A percentile compares a stretch with the other conserved stretches of the same genome.
Evolutionary conservation across 2,329 filamentous ascomycete genomes (phyloP).

Genomic region (Dactylellina parvicollis): DNA sequence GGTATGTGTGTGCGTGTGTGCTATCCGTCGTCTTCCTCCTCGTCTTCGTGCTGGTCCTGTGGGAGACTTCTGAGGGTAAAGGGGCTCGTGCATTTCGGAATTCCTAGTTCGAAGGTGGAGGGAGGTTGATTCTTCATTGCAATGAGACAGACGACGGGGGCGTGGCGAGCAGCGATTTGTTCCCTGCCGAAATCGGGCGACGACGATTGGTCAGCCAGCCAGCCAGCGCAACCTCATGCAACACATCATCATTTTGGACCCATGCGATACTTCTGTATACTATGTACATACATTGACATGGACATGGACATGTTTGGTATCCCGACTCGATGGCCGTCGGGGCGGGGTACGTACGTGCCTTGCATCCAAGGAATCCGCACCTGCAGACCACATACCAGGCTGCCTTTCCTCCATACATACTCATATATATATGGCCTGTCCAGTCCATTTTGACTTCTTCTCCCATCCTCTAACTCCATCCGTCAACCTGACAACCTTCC

Average conservation of each 20-base stretch:
- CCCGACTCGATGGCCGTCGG: slow-evolving; percentile 39
- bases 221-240: slow-evolving; percentile 39
- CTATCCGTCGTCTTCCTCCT: slow-evolving; percentile 9
- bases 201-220: slow-evolving; percentile 22
- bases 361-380: slow-evolving; percentile 30
- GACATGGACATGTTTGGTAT: no score
- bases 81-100: slow-evolving; percentile 28
- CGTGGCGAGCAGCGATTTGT: slow-evolving; percentile 50
- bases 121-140: slow-evolving; percentile 12
- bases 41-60: slow-evolving; percentile 27
- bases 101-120: background rate
- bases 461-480: background rate
- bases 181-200: slow-evolving; percentile 41
- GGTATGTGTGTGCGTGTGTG: slow-evolving; percentile 35
- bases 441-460: background rate
- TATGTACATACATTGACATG: no score
- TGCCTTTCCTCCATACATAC: background rate
- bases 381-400: background rate
- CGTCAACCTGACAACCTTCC: background rate
- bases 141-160: slow-evolving; percentile 9
- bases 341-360: slow-evolving; percentile 51
- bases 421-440: no score
- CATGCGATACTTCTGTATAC: slow-evolving; percentile 43
- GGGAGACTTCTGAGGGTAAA: background rate
- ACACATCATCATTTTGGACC: slow-evolving; percentile 13